Evolutionary conservation across 176 grass and related monocot species (phyloP), one percentile per base, ranked within the genome.

Genomic region (Sorghum bicolor): DNA sequence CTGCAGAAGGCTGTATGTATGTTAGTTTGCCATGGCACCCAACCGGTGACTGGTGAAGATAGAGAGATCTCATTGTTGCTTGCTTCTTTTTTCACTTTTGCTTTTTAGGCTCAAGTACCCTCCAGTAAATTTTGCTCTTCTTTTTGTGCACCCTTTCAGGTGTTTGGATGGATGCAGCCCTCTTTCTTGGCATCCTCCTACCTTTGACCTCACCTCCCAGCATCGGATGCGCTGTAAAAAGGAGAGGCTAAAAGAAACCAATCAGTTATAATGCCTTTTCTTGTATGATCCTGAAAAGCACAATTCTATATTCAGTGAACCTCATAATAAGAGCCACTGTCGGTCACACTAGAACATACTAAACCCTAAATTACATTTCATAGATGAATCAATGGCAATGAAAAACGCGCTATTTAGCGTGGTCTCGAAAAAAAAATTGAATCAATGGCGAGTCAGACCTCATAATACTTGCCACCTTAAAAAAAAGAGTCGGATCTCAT

Each of bases 201-300:
- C 48, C 40, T 90, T 90, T 90, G 88, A 83, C 84, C 84, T 83
- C 41, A 32, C 11, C 36, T 45, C 61, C 73, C 8, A 67, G 84
- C 88, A 90, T 90, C 30, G 75, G 88, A 87, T 90, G 88, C 88
- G 39, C 68, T 67, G 84, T 79, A 25, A 30, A 79, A 90, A 90
- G 31, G 64, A 53, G 64, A 37, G 44, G 84, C 30, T 39, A 74
- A 82, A 83, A 75, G 80, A 68, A 80, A 10, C 84, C 69, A 74
- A 87, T 80, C 84, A 85, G 72, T 86, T 37, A 19, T 83, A 29
- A 6, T 78, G 66, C 67, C 79, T 79, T 77, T 77, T 86, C 57
- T 83, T 45, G 8, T 61, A 78, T 74, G 58, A 62, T 30, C 58
- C 58, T 61, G 30, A 72, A 79, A 60, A 7, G 6, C 71, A 61